Evolutionary conservation across 1,284 basidiomycete species (phyloP).

Genomic region (Cystobasidium sp.): DNA sequence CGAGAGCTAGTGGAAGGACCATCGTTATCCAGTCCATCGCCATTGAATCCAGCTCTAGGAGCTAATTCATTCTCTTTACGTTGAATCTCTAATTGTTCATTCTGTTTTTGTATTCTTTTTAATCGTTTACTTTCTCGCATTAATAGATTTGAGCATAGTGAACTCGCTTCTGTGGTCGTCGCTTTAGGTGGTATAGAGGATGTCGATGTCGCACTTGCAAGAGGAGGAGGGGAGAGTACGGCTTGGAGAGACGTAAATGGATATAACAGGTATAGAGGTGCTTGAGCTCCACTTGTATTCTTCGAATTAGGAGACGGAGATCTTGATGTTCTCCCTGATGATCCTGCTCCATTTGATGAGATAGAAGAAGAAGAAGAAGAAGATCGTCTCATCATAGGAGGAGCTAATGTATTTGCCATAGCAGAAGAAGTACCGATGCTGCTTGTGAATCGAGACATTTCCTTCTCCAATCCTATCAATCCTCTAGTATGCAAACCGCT

Average conservation of each 20-base stretch:
- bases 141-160: constrained; percentile 25
- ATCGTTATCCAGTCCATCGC: constrained; percentile 39
- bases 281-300: constrained; percentile 18
- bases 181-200: neutral
- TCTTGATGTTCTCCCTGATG: constrained; percentile 13
- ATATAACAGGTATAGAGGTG: constrained; percentile 30
- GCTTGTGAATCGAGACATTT: neutral
- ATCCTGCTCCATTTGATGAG: constrained; percentile 19
- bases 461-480: constrained; percentile 26
- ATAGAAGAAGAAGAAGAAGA: constrained; percentile 31
- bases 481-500: constrained; percentile 39
- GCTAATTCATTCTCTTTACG: constrained; percentile 27
- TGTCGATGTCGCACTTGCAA: neutral
- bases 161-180: constrained; percentile 23
- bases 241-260: constrained; percentile 24
- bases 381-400: constrained; percentile 36
- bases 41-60: constrained; percentile 42
- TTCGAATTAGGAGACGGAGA: constrained; percentile 31
- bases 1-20: neutral
- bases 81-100: constrained; percentile 11
- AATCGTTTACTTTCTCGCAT: constrained; percentile 20
- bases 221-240: neutral
- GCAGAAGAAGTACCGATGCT: constrained; percentile 4
- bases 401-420: constrained; percentile 4
- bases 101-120: constrained; percentile 15